Conservation (phyloP, 352 stramenopile species). For the Phytophthora pisi region DNA sequence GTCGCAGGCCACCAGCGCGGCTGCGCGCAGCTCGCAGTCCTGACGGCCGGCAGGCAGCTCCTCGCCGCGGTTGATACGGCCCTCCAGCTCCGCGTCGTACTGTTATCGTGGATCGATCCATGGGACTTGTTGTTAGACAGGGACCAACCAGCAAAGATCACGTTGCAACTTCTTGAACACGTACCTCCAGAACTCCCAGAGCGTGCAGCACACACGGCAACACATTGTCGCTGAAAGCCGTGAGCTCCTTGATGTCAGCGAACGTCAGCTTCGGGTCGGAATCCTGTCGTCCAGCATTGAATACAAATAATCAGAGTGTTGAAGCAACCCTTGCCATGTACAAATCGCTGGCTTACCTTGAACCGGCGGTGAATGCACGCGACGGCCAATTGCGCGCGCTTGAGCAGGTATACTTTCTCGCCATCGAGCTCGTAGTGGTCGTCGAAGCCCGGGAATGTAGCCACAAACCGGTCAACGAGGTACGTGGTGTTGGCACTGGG, state of each 20-base stretch:
- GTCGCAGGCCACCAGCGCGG: constrained; percentile 68
- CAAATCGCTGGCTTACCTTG: constrained; percentile 37
- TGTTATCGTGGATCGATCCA: constrained; percentile 19
- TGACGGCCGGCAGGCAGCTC: constrained; percentile 47
- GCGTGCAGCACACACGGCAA: constrained; percentile 77
- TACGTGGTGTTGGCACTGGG: constrained; percentile 47
- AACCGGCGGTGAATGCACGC: constrained; percentile 69
- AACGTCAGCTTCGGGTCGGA: constrained; percentile 59
- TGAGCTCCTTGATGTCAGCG: constrained; percentile 66
- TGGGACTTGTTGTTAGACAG: neutral
- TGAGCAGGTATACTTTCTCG: constrained; percentile 65
- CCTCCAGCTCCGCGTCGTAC: constrained; percentile 63
- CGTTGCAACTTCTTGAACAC: neutral
- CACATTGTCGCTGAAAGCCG: constrained; percentile 74
- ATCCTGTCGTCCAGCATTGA: constrained; percentile 38
- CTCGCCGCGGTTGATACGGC: constrained; percentile 50
- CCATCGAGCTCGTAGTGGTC: constrained; percentile 61
- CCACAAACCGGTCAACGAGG: constrained; percentile 60
- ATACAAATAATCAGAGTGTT: neutral
- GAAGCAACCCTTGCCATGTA: neutral
- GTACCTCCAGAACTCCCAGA: constrained; percentile 73
- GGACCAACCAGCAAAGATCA: neutral
- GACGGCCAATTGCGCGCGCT: constrained; percentile 70
- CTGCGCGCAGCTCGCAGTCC: constrained; percentile 75
- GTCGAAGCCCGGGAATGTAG: constrained; percentile 73